These are phyloP conservation scores for Spiraea crenata DNA, from an alignment of 331 rosid genomes.

Conservation along the genomic window DNA sequence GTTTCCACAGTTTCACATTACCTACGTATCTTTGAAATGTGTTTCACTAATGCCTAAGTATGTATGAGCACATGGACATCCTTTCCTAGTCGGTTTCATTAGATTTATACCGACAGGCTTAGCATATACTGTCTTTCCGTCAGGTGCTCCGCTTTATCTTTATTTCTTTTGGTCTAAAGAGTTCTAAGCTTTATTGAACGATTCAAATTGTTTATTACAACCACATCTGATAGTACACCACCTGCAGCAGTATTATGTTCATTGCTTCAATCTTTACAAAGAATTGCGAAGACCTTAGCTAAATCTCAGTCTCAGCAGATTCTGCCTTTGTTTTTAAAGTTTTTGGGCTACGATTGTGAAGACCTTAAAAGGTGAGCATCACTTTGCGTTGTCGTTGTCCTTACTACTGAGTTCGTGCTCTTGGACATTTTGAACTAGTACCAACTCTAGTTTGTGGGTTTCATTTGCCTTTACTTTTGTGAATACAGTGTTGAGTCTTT, in stretches of 20 bases:
- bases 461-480: too few relatives aligned
- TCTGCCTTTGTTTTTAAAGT: constrained; percentile 64
- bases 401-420: too few relatives aligned
- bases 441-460: neutral
- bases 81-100: neutral
- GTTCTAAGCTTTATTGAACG: constrained; percentile 21
- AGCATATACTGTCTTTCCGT: too few relatives aligned
- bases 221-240: constrained; percentile 66
- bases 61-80: neutral
- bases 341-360: constrained; percentile 64
- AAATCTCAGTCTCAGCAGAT: constrained; percentile 65
- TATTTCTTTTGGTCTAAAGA: neutral
- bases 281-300: constrained; percentile 43
- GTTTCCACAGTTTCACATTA: neutral
- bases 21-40: neutral
- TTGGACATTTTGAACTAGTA: constrained; percentile 10
- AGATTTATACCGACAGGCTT: neutral
- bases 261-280: constrained; percentile 78
- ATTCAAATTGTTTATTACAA: constrained; percentile 46
- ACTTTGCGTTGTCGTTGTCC: too few relatives aligned
- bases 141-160: neutral
- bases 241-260: constrained; percentile 48
- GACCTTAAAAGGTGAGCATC: constrained; percentile 59
- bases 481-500: too few relatives aligned
- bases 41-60: neutral